Evolutionary conservation across 73 alveolate species (phyloP), one percentile per base, ranked within the genome.

Genomic region (Paramecium octaurelia): DNA sequence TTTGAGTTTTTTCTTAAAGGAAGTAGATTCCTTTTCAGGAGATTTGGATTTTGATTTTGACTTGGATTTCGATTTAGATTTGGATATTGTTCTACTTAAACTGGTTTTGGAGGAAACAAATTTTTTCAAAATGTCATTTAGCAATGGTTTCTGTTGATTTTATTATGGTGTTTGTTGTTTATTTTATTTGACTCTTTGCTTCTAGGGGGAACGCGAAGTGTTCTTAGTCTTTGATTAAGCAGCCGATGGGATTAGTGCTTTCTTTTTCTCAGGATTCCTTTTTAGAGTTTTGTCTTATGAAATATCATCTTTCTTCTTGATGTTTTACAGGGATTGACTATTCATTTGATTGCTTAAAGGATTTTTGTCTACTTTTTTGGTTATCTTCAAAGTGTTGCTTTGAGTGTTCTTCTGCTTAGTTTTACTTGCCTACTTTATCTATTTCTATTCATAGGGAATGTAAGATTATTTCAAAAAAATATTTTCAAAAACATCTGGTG

Each of bases 401-500:
- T 54, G 8, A 3, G 69, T 54, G 23, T 54, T 54, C 18, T 54
- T 54, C 21, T 54, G 4, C 35, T 54, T 54, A 18, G 69, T 18
- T 54, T 54, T 54, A 54, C 21, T 54, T 18, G 69, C 69, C 14
- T 54, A 54, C 21, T 54, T 54, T 54, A 54, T 54, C 21, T 31
- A 35, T 35, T 68, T 68, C 85, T 68, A 34, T 35, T 68, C 48
- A 68, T 68, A 29, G 16, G 85, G 85, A 35, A 68, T 29, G 54
- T 68, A 68, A 1, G 85, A 68, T 68, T 68, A 35, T 68, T 68
- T 68, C 48, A 68, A 68, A 35, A 34, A 68, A 68, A 68, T 68
- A 68, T 68, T 68, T 31, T 68, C 85, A 68, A 68, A 68, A n/a
- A 68, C 85, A 54, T 54, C 69, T 54, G 69, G 69, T 18, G 85